Conservation (phyloP, 768 basidiomycete genomes). For the Collybia sp. region DNA sequence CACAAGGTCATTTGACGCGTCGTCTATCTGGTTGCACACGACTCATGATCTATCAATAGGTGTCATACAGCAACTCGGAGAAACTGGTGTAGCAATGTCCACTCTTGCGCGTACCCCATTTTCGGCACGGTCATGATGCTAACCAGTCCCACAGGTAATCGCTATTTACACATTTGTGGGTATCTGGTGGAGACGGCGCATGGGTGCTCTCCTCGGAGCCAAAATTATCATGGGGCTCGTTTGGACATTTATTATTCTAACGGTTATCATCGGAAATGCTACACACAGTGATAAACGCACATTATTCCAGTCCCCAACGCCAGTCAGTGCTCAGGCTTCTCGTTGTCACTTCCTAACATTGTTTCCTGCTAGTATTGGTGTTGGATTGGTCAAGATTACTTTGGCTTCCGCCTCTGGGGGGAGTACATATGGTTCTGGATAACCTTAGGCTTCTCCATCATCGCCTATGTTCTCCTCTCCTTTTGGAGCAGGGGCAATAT, state of each 20-base stretch:
- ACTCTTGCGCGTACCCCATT: conserved; percentile 27
- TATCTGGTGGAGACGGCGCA: conserved; percentile 27
- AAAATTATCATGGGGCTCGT: conserved; percentile 17
- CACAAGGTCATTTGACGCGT: conserved; percentile 23
- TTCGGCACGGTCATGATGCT: neutral
- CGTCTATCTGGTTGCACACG: neutral
- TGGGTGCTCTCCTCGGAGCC: conserved; percentile 18
- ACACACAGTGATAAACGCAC: conserved; percentile 11
- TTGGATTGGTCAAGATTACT: conserved; percentile 30
- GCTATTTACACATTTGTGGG: conserved; percentile 36
- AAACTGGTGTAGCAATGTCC: conserved; percentile 34
- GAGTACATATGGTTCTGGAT: conserved; percentile 46
- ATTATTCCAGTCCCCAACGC: conserved; percentile 27
- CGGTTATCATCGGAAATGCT: conserved; percentile 23
- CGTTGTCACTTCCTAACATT: neutral
- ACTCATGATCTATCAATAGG: conserved; percentile 14
- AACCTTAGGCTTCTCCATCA: conserved; percentile 25
- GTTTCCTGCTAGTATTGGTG: conserved; percentile 30
- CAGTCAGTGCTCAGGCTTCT: conserved; percentile 17
- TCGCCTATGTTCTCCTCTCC: conserved; percentile 30
- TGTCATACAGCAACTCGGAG: conserved; percentile 35
- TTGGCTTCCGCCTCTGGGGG: conserved; percentile 26
- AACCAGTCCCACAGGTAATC: conserved; percentile 20
- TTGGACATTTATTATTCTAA: conserved; percentile 31
- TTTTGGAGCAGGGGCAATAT: conserved; percentile 31